Evolutionary conservation across 306 rosid species (phyloP).

Genomic region (Canavalia ensiformis): DNA sequence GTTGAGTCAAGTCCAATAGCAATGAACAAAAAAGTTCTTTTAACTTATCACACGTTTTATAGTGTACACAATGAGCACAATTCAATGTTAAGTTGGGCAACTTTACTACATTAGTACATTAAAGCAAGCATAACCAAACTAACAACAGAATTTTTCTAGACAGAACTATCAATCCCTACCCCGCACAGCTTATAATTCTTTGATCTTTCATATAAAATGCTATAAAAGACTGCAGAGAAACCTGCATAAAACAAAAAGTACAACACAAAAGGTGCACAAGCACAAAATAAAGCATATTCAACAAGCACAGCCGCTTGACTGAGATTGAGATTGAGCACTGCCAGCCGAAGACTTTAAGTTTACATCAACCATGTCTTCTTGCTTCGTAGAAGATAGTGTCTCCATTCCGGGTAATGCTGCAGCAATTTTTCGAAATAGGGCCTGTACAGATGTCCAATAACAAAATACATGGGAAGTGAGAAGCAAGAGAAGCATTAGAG

Average conservation of each 20-base stretch:
- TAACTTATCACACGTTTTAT: constrained; percentile 32
- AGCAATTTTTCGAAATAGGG: constrained; percentile 80
- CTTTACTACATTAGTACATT: constrained; percentile 38
- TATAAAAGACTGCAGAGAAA: constrained; percentile 26
- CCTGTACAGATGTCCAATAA: constrained; percentile 53
- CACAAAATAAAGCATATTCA: constrained; percentile 46
- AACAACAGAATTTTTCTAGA: constrained; percentile 31
- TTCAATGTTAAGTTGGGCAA: constrained; percentile 33
- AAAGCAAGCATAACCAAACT: constrained; percentile 23
- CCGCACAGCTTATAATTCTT: constrained; percentile 31
- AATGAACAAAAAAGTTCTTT: constrained; percentile 25
- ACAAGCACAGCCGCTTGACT: constrained; percentile 77
- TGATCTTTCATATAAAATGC: constrained; percentile 37
- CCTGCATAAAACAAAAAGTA: constrained; percentile 36
- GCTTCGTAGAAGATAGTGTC: constrained; percentile 78
- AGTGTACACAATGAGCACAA: constrained; percentile 31
- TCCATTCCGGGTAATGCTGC: constrained; percentile 91
- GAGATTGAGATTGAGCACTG: constrained; percentile 60
- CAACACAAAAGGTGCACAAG: constrained; percentile 20
- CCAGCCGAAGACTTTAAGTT: constrained; percentile 66
- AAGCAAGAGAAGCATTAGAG: background rate
- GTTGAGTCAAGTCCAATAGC: too few species aligned
- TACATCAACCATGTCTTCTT: constrained; percentile 89
- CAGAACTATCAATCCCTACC: constrained; percentile 46
- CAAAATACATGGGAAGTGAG: constrained; percentile 5